These are phyloP conservation scores for Athelia sp. DNA, from an alignment of 1,284 basidiomycete genomes.

Conservation along the genomic window DNA sequence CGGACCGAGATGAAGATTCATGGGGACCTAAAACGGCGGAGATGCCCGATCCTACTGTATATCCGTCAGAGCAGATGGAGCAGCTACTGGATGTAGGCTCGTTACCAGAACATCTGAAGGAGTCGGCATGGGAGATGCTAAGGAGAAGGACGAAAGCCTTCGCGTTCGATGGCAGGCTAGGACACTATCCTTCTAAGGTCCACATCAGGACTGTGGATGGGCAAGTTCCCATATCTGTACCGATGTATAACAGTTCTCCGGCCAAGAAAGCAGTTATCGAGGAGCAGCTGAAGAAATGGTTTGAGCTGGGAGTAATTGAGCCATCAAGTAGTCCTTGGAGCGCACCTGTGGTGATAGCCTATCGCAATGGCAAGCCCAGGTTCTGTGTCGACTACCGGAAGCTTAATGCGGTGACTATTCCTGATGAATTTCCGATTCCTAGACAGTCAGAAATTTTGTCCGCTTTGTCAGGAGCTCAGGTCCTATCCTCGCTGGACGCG, in stretches of 20 bases:
- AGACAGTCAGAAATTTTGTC: too few relatives aligned
- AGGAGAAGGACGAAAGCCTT: slow-evolving; percentile 13
- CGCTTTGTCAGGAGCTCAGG: not conserved
- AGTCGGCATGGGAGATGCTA: slow-evolving; percentile 8
- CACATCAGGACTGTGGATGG: slow-evolving; percentile 9
- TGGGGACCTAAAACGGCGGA: not conserved
- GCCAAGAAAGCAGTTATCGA: slow-evolving; percentile 26
- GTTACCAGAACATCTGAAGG: slow-evolving; percentile 7
- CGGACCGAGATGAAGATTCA: too few relatives aligned
- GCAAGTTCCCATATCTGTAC: slow-evolving; percentile 16
- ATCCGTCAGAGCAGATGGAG: slow-evolving; percentile 6
- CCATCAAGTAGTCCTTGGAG: slow-evolving; percentile 28
- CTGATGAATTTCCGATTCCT: not conserved
- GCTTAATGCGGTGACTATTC: not conserved
- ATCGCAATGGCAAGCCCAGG: slow-evolving; percentile 27
- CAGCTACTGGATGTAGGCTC: slow-evolving; percentile 10
- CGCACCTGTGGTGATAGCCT: slow-evolving; percentile 26
- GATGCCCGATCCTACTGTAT: slow-evolving; percentile 7
- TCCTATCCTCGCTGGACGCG: not conserved
- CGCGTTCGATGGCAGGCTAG: slow-evolving; percentile 21
- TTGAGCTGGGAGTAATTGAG: slow-evolving; percentile 25
- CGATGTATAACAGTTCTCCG: slow-evolving; percentile 23
- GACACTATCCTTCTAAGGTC: slow-evolving; percentile 12
- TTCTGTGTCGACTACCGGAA: too few relatives aligned
- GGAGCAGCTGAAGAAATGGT: slow-evolving; percentile 23